phyloP scores from a whole-genome alignment of 2,329 filamentous ascomycete species.

The Fusarium sp. region DNA sequence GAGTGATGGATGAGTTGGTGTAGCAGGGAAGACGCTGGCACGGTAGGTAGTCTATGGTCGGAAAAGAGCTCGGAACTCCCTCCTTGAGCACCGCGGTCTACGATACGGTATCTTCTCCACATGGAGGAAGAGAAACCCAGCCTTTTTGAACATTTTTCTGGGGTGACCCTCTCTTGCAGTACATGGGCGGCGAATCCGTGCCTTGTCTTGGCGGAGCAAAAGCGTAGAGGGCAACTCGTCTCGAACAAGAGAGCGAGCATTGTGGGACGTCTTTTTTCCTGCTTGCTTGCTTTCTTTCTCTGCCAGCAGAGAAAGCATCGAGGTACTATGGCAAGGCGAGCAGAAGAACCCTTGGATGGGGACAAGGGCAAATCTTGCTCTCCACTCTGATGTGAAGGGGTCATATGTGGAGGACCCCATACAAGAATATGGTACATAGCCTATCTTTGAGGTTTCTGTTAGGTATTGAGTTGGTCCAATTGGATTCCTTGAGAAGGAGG shows the following conservation, averaged over 20 bases:
- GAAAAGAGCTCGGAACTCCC: slow-evolving; percentile 37
- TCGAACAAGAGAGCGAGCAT: too few species aligned
- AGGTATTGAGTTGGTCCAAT: slow-evolving; percentile 28
- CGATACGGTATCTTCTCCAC: slow-evolving; percentile 22
- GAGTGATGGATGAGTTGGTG: background rate
- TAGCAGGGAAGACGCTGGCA: slow-evolving; percentile 23
- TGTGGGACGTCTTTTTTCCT: too few species aligned
- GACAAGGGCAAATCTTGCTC: background rate
- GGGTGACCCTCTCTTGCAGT: slow-evolving; percentile 23
- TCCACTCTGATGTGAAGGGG: slow-evolving; percentile 4
- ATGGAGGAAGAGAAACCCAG: background rate
- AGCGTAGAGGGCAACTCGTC: slow-evolving; percentile 18
- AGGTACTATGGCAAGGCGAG: background rate
- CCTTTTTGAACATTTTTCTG: slow-evolving; percentile 24
- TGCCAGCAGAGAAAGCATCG: too few species aligned
- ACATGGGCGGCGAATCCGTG: slow-evolving; percentile 26
- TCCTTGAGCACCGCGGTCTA: slow-evolving; percentile 32
- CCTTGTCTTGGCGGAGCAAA: slow-evolving; percentile 9
- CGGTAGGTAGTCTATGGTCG: slow-evolving; percentile 6
- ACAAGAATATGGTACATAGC: background rate
- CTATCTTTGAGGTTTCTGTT: slow-evolving; percentile 15
- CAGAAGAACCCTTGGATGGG: slow-evolving; percentile 9
- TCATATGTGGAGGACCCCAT: slow-evolving; percentile 3
- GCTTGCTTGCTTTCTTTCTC: too few species aligned
- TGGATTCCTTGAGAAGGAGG: background rate